Evolutionary conservation across 116 monocot species (phyloP), one percentile per base, ranked within the genome.

Genomic region (Zostera marina): DNA sequence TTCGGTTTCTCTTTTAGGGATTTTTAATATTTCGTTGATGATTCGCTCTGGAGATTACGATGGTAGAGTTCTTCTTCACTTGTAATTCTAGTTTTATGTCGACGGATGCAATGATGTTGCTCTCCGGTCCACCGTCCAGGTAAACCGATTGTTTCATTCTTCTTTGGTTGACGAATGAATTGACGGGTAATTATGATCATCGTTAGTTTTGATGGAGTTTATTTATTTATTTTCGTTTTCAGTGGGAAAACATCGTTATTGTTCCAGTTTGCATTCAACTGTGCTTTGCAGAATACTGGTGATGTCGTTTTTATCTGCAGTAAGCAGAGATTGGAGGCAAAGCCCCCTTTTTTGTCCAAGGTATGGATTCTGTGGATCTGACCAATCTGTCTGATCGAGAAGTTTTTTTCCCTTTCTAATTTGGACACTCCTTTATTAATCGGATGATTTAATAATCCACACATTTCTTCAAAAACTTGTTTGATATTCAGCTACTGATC

Each of bases 241-340:
- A 94, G 94, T 57, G 94, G 94, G 52, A 94, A 88, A 67, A 94
- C 85, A 14, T 94, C 88, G 53, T 84, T 94, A 23, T 69, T 94
- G 45, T 88, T 94, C 72, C 94, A 94, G 56, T 94, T 84, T 54
- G 88, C 85, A 2, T 69, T 94, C 67, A 94, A 94, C 59, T 74
- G 81, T 26, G 81, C 79, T 8, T 52, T 54, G 22, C 77, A 76
- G 67, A 68, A 67, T 21, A 53, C 59, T 23, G 61, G 77, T 3
- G 44, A 57, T 3, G 83, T 85, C 39, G 77, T 88, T 3, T 94
- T 88, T 57, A 82, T 94, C 38, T 88, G 94, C 59, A 85, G 61
- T 40, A 88, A 76, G 61, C 67, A 60, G 58, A 88, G 73, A 74
- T 64, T 94, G 21, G 94, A 94, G 67, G 47, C 16, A 41, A 94